Conservation (phyloP, 192 early-diverging fungal genomes). For the Mortierella hygrophila region DNA sequence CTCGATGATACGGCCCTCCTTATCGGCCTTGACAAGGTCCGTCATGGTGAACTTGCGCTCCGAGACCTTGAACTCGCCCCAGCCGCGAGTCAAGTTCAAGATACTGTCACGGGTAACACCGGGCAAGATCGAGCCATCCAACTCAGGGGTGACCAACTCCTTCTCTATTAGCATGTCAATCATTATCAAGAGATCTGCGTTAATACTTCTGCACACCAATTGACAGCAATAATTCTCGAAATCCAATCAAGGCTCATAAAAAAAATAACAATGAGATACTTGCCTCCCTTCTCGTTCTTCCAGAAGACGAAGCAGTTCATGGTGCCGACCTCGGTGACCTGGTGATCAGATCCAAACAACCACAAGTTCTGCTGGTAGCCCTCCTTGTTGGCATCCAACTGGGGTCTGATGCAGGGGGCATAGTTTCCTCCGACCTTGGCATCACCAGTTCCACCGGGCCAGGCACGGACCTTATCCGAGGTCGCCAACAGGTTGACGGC, state of each 20-base stretch:
- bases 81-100: slow-evolving; percentile 78
- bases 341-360: slow-evolving; percentile 89
- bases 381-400: slow-evolving; percentile 86
- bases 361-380: slow-evolving; percentile 97
- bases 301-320: slow-evolving; percentile 96
- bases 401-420: slow-evolving; percentile 84
- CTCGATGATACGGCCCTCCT: slow-evolving; percentile 87
- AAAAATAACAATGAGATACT: slow-evolving; percentile 4
- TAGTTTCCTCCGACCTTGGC: slow-evolving; percentile 94
- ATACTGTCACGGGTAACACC: slow-evolving; percentile 97
- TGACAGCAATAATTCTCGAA: neutral
- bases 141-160: slow-evolving; percentile 91
- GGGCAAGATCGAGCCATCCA: slow-evolving; percentile 95
- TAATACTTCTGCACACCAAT: neutral
- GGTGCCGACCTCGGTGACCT: slow-evolving; percentile 96
- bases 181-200: neutral
- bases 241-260: neutral
- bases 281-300: slow-evolving; percentile 82
- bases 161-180: slow-evolving; percentile 55
- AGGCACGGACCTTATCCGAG: slow-evolving; percentile 89
- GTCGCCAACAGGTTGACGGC: slow-evolving; percentile 91
- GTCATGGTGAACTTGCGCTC: slow-evolving; percentile 89
- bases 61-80: slow-evolving; percentile 90
- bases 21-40: slow-evolving; percentile 78
- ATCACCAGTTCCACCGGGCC: slow-evolving; percentile 96